Evolutionary conservation across 1,284 basidiomycete genomes (phyloP).

Genomic region (Flammula alnicola): DNA sequence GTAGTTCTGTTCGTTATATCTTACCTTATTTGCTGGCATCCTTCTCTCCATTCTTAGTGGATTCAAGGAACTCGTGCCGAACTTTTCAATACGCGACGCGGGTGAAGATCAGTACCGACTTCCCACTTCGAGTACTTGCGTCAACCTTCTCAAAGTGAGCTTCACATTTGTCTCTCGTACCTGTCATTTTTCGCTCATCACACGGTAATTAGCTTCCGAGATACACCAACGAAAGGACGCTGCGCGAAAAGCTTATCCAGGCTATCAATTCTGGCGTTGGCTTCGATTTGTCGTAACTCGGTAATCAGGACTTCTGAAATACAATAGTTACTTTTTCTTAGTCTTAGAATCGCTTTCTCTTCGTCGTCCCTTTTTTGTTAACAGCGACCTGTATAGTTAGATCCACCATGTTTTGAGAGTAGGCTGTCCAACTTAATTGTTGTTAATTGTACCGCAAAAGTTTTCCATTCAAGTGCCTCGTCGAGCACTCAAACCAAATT

Average conservation of each 20-base stretch:
- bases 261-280: slow-evolving; percentile 87
- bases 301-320: too few species aligned
- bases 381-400: too few species aligned
- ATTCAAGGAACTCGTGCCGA: slow-evolving; percentile 86
- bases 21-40: not conserved
- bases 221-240: slow-evolving; percentile 63
- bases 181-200: slow-evolving; percentile 3
- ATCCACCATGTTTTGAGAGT: too few species aligned
- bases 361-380: too few species aligned
- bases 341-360: too few species aligned
- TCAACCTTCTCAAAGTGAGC: slow-evolving; percentile 83
- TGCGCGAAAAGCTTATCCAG: slow-evolving; percentile 83
- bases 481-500: too few species aligned
- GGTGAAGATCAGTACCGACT: slow-evolving; percentile 76
- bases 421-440: too few species aligned
- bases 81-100: slow-evolving; percentile 84
- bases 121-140: slow-evolving; percentile 85
- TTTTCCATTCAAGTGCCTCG: too few species aligned
- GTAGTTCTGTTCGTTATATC: not conserved
- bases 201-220: slow-evolving; percentile 58
- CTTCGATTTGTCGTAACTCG: slow-evolving; percentile 87
- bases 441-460: too few species aligned
- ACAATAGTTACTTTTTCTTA: too few species aligned
- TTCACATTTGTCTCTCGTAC: not conserved
- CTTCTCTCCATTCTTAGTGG: slow-evolving; percentile 52